phyloP scores from a whole-genome alignment of 306 rosid species.

The Aeschynomene evenia region DNA sequence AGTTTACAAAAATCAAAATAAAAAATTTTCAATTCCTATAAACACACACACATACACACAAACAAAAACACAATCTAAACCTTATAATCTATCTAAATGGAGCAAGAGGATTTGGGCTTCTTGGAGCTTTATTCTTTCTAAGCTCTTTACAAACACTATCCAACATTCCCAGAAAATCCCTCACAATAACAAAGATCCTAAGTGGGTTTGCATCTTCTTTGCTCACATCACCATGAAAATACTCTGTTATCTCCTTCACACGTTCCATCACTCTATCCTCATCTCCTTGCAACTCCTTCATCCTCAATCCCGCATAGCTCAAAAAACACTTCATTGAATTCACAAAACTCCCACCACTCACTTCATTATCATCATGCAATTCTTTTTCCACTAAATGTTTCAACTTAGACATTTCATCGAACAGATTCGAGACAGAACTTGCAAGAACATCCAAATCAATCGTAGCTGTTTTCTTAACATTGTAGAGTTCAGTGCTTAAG shows the following conservation, averaged over 20 bases:
- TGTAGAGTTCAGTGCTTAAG: constrained; percentile 79
- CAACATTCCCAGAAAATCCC: constrained; percentile 87
- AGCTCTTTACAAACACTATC: constrained; percentile 93
- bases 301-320: constrained; percentile 47
- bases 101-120: constrained; percentile 72
- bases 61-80: neutral
- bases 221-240: constrained; percentile 87
- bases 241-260: constrained; percentile 82
- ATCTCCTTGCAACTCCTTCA: constrained; percentile 63
- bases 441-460: constrained; percentile 82
- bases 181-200: constrained; percentile 86
- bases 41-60: constrained; percentile 8
- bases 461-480: constrained; percentile 84
- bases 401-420: constrained; percentile 56
- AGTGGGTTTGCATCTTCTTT: constrained; percentile 80
- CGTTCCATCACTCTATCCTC: constrained; percentile 60
- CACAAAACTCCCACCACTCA: constrained; percentile 41
- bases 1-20: constrained; percentile 38
- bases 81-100: constrained; percentile 63
- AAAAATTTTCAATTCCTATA: constrained; percentile 26
- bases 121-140: constrained; percentile 52
- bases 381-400: constrained; percentile 42
- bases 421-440: constrained; percentile 60
- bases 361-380: constrained; percentile 52
- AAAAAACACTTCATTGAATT: constrained; percentile 49